A percentile compares a stretch with the other conserved stretches of the same genome.
phyloP scores from a whole-genome alignment of 345 rosid genomes.

The Brassica nigra region DNA sequence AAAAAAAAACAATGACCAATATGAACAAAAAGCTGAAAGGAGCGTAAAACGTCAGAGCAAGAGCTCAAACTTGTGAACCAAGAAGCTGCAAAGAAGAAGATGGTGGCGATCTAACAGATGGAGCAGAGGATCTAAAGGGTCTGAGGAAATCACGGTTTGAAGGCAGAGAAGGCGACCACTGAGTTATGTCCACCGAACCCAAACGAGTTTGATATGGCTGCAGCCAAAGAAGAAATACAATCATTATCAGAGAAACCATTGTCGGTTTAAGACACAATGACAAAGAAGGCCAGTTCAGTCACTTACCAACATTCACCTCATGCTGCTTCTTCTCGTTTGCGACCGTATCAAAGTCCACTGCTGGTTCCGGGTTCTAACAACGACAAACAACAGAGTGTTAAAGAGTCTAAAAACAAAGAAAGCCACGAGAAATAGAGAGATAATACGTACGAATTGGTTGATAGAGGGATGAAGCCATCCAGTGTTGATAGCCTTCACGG shows the following conservation, averaged over 20 bases:
- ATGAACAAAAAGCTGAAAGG: not conserved
- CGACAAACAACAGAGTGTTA: not conserved
- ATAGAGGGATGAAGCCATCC: slow-evolving; percentile 97
- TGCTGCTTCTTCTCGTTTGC: slow-evolving; percentile 85
- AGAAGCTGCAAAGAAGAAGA: slow-evolving; percentile 23
- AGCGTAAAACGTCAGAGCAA: not conserved
- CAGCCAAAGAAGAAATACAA: slow-evolving; percentile 26
- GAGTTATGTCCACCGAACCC: slow-evolving; percentile 99
- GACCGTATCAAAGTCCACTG: slow-evolving; percentile 86
- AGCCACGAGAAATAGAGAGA: not conserved
- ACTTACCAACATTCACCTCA: slow-evolving; percentile 96
- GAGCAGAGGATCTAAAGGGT: slow-evolving; percentile 5
- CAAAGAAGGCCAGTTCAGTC: not conserved
- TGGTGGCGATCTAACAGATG: slow-evolving; percentile 10
- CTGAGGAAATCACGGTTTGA: slow-evolving; percentile 64
- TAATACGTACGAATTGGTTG: slow-evolving; percentile 83
- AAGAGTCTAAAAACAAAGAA: not conserved
- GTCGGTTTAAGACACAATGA: not conserved
- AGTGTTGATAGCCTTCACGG: slow-evolving; percentile 81
- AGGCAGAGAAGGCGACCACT: slow-evolving; percentile 86
- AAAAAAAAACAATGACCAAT: not conserved
- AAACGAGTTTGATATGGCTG: slow-evolving; percentile 95
- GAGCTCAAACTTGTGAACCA: slow-evolving; percentile 22
- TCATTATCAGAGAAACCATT: not conserved
- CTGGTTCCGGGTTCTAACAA: slow-evolving; percentile 83